Conservation (phyloP, 2,329 filamentous ascomycete genomes). For the Ceratocystiopsis brevicomis region DNA sequence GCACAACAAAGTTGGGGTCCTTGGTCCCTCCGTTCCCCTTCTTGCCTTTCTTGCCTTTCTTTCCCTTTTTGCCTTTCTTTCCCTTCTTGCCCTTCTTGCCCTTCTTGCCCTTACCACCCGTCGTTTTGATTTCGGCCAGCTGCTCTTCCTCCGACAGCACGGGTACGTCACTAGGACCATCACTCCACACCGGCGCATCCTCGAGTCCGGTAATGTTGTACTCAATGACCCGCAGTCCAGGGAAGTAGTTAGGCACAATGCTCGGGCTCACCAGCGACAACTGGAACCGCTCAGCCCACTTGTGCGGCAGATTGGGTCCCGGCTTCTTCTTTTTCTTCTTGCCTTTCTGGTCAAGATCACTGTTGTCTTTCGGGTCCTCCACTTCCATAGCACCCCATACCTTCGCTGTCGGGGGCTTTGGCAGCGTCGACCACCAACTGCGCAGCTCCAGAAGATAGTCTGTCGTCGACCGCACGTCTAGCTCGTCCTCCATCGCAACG, state of each 20-base stretch:
- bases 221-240: constrained; percentile 73
- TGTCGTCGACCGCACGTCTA: constrained; percentile 47
- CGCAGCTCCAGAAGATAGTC: constrained; percentile 68
- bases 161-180: constrained; percentile 11
- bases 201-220: constrained; percentile 79
- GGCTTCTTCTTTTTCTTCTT: constrained; percentile 15
- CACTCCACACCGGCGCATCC: constrained; percentile 27
- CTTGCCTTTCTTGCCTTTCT: constrained; percentile 1
- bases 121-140: constrained; percentile 13
- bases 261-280: constrained; percentile 67
- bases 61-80: constrained; percentile 1
- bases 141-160: constrained; percentile 9
- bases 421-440: constrained; percentile 58
- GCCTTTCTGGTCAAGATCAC: constrained; percentile 6
- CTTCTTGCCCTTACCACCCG: constrained; percentile 10
- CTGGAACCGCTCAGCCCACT: constrained; percentile 70
- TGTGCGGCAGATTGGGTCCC: constrained; percentile 19
- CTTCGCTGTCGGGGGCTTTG: constrained; percentile 21
- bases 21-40: constrained; percentile 23
- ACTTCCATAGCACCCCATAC: background rate
- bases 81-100: background rate
- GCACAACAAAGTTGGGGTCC: constrained; percentile 44
- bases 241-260: constrained; percentile 83
- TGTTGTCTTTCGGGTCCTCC: constrained; percentile 4
- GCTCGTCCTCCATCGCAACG: constrained; percentile 21